Base-by-base conservation (phyloP, 2,329 filamentous ascomycete species). In the Aspergillus flavus region DNA sequence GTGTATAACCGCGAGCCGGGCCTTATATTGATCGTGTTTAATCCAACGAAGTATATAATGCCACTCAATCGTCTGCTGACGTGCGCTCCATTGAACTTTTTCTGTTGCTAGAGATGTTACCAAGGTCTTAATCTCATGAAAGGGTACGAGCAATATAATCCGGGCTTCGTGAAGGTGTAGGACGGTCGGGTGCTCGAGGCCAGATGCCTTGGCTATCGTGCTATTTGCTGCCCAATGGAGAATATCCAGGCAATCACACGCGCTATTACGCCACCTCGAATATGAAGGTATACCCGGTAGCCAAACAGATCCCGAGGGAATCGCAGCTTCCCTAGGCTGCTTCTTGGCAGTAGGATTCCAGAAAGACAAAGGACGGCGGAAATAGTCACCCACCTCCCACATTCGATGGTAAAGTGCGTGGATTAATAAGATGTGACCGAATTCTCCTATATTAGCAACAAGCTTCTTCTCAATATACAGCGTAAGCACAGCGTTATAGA, bases 221-320 rank as follows among this genome's bases (percentile, higher is more conserved):
- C 79, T 82, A 65, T 86, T 86, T 3, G 85, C 85, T 21, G 81
- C 79, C 85, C 86, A 87, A 67, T 88, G 85, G 2, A 88, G 76
- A 1, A 87, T 80, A 61, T 88, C 86, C 3, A 88, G 68, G 56
- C 78, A 80, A 61, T 80, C 78, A 36, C 78, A 80, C 12, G 77
- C 76, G 58, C 76, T 79, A 64, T 80, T 80, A 36, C 78, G 76
- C 78, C 78, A 80, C 59, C 82, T 83, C 0, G 80, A 79, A 66
- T 81, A 84, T 3, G 80, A 77, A 1, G 79, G 77, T 26, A 82
- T 81, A 3, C 78, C 74, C 6, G 84, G 83, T 19, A 83, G 77
- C 82, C 82, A 85, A 9, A 82, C 73, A 58, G 73, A 75, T 39
- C 72, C 74, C 5, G 66, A 72, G 52, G 69, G 73, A n/a, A 76